These are phyloP conservation scores for Rhizopogon rudus DNA, from an alignment of 768 basidiomycete species.

Conservation along the genomic window DNA sequence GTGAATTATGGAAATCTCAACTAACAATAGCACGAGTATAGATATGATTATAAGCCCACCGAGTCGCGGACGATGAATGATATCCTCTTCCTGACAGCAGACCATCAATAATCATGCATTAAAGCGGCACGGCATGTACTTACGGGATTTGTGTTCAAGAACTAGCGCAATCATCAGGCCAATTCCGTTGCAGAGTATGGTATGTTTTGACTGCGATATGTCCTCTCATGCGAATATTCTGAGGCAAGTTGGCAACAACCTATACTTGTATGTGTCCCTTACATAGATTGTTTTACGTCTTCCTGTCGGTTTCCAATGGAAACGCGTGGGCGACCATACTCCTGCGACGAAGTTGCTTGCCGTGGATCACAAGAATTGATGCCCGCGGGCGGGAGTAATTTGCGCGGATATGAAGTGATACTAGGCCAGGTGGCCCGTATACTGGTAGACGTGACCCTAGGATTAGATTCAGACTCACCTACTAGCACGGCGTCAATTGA, in stretches of 20 bases:
- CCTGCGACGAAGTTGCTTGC: constrained; percentile 21
- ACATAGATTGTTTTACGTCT: constrained; percentile 2
- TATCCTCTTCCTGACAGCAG: no score
- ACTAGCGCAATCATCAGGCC: neutral
- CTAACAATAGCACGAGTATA: neutral
- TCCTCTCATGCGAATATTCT: neutral
- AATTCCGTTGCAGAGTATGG: neutral
- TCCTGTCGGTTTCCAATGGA: constrained; percentile 20
- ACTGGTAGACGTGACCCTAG: neutral
- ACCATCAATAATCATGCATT: no score
- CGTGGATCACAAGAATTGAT: constrained; percentile 17
- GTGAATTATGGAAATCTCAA: neutral
- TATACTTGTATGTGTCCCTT: neutral
- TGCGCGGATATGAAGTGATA: constrained; percentile 28
- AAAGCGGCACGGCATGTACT: no score
- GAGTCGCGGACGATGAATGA: neutral
- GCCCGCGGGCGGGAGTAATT: constrained; percentile 19
- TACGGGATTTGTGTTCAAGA: no score
- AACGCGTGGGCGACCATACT: constrained; percentile 13
- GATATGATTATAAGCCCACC: neutral
- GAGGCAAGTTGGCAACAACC: neutral
- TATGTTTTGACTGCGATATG: neutral
- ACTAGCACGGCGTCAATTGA: neutral
- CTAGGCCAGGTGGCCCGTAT: neutral
- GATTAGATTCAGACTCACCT: neutral